Evolutionary conservation across 1,284 basidiomycete species (phyloP), one percentile per base, ranked within the genome.

Genomic region (Boletus coffeatus): DNA sequence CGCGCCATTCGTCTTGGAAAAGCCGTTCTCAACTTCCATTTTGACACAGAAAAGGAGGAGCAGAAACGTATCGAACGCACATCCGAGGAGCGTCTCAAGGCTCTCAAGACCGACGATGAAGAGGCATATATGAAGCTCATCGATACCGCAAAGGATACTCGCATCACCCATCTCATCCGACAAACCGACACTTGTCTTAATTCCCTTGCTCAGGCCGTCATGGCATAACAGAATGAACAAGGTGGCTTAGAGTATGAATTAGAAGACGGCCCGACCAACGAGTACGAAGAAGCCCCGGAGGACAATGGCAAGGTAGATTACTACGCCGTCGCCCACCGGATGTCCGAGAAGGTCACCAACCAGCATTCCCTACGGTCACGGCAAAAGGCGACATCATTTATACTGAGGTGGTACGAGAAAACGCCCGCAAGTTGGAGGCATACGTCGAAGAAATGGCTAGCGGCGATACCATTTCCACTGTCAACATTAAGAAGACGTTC

Each of bases 401-500:
- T 79, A 29, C 29, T 29, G 29, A 29, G 29, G 29, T 29, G 29
- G 29, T 29, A 65, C 92, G 96, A 57, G 91, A 94, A 75, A 93
- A 94, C 64, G 96, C 98, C 56, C 90, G 96, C 74, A 98, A 98
- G 80, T 84, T 99, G 60, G 96, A 99, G 78, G 93, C 94, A 5
- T 99, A 99, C 72, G 96, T 98, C 68, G 92, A 96, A 74, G 96
- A 99, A 79, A 99, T 99, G 97, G 94, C 96, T 3, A 93, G 90
- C 64, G 94, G 94, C 18, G 94, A 95, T 73, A 89, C 88, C 60
- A 89, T 94, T 65, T 86, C 91, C 43, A 80, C 85, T 48, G 86
- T 95, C 74, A 96, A 97, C 78, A 92, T 98, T 67, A 98, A 72
- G 92, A 94, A 64, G 94, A 97, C 70, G 94, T 98, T 61, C 82